These are phyloP conservation scores for Naganishia friedmannii DNA, from an alignment of 768 basidiomycete species.

Conservation along the genomic window DNA sequence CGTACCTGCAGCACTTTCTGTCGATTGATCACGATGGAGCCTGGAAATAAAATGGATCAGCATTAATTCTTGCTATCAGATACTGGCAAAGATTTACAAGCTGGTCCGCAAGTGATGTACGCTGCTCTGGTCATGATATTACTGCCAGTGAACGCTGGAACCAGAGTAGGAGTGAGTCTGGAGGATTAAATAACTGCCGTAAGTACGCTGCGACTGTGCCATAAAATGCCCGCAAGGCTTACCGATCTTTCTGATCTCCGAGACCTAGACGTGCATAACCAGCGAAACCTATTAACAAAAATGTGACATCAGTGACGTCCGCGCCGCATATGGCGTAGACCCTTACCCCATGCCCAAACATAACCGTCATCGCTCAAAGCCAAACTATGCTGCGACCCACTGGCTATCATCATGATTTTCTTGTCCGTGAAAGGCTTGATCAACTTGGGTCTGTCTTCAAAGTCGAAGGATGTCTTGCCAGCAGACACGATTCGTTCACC, in stretches of 20 bases:
- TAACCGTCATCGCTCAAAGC: constrained; percentile 66
- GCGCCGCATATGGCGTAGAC: not conserved
- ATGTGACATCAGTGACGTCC: no score
- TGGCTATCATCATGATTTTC: constrained; percentile 75
- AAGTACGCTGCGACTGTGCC: constrained; percentile 71
- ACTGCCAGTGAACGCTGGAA: constrained; percentile 80
- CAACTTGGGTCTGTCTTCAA: constrained; percentile 61
- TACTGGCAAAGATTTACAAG: constrained; percentile 64
- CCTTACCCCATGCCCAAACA: constrained; percentile 43
- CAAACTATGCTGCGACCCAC: constrained; percentile 81
- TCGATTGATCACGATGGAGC: constrained; percentile 67
- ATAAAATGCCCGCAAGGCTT: constrained; percentile 64
- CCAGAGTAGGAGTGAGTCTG: constrained; percentile 68
- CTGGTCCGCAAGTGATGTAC: constrained; percentile 71
- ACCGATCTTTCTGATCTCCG: constrained; percentile 59
- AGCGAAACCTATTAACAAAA: constrained; percentile 30
- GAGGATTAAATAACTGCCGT: not conserved
- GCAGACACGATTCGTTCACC: constrained; percentile 76
- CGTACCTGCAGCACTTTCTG: constrained; percentile 57
- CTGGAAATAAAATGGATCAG: not conserved
- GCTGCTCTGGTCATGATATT: constrained; percentile 64
- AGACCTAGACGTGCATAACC: constrained; percentile 83
- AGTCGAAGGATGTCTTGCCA: constrained; percentile 78
- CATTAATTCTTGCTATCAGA: not conserved
- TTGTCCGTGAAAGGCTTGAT: constrained; percentile 69